Percentiles rank a stretch among this genome's conserved stretches.
Evolutionary conservation across 495 filamentous ascomycete species (phyloP).

Genomic region (Aspergillus saccharolyticus): DNA sequence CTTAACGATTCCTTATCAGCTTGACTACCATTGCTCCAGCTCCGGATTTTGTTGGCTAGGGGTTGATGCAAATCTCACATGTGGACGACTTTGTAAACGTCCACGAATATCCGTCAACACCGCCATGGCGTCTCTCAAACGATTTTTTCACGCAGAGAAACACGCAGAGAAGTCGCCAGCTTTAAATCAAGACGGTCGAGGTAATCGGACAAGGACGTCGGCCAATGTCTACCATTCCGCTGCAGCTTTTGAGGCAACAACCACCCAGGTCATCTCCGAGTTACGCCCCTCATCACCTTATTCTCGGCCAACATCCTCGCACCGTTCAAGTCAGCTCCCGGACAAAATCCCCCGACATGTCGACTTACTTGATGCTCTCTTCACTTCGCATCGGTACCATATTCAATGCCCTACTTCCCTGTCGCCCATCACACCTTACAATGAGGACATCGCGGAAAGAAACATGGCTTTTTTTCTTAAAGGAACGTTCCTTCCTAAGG

Average conservation of each 20-base stretch:
- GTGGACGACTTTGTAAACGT: not conserved
- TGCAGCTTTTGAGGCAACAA: conserved; percentile 4
- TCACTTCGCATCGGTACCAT: conserved; percentile 26
- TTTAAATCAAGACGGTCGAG: conserved; percentile 11
- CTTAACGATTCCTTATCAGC: not conserved
- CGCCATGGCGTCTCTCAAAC: conserved; percentile 37
- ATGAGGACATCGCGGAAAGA: conserved; percentile 45
- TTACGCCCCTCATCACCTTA: conserved; percentile 27
- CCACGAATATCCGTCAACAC: not conserved
- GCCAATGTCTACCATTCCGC: conserved; percentile 7
- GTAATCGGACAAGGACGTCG: conserved; percentile 12
- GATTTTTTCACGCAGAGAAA: conserved; percentile 34
- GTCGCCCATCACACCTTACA: conserved; percentile 37
- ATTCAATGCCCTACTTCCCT: conserved; percentile 18
- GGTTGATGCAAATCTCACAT: not conserved
- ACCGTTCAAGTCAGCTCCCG: conserved; percentile 14
- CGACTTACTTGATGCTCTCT: conserved; percentile 40
- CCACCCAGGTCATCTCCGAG: conserved; percentile 16
- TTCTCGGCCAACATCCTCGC: conserved; percentile 22
- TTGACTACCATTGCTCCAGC: not conserved
- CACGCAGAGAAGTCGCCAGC: conserved; percentile 25
- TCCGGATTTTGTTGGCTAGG: not conserved
- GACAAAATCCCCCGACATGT: conserved; percentile 29
- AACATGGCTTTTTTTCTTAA: conserved; percentile 41
- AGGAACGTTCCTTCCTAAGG: conserved; percentile 20